A percentile compares a stretch with the other conserved stretches of the same genome.
These are phyloP conservation scores for Gynostemma pentaphyllum DNA, from an alignment of 306 rosid species.

Conservation along the genomic window DNA sequence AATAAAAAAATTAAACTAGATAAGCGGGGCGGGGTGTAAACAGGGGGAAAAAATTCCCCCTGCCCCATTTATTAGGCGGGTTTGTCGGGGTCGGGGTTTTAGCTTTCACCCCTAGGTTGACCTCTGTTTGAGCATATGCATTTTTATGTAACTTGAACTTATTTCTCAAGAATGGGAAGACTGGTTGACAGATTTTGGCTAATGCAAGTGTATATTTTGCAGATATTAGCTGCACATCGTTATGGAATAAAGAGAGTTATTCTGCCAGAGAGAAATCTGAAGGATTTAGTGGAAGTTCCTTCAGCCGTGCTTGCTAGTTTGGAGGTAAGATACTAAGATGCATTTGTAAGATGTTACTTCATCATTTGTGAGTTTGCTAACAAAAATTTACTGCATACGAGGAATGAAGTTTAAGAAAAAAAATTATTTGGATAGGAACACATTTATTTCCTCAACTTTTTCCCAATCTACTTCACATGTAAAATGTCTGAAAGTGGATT, in stretches of 20 bases:
- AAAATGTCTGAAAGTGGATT: neutral
- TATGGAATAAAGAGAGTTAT: slow-evolving; percentile 80
- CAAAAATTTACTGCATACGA: neutral
- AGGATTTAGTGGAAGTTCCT: slow-evolving; percentile 91
- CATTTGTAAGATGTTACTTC: neutral
- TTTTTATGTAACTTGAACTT: neutral
- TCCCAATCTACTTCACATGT: neutral
- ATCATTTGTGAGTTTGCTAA: neutral
- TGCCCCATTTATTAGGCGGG: too few species aligned
- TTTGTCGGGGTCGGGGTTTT: too few species aligned
- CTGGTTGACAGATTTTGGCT: neutral
- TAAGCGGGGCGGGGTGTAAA: too few species aligned
- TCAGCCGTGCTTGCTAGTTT: slow-evolving; percentile 57
- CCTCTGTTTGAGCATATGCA: neutral
- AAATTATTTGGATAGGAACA: neutral
- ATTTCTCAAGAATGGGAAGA: neutral
- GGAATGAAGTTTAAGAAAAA: neutral
- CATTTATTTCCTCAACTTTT: neutral
- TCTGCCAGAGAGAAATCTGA: slow-evolving; percentile 86
- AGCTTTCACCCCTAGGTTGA: too few species aligned
- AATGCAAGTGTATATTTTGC: slow-evolving; percentile 17
- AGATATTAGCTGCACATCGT: slow-evolving; percentile 96
- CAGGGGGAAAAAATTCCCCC: too few species aligned
- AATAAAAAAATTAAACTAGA: too few species aligned
- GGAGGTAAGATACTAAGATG: slow-evolving; percentile 50